Conservation (phyloP, 2,329 filamentous ascomycete species). For the Clonostachys chloroleuca region DNA sequence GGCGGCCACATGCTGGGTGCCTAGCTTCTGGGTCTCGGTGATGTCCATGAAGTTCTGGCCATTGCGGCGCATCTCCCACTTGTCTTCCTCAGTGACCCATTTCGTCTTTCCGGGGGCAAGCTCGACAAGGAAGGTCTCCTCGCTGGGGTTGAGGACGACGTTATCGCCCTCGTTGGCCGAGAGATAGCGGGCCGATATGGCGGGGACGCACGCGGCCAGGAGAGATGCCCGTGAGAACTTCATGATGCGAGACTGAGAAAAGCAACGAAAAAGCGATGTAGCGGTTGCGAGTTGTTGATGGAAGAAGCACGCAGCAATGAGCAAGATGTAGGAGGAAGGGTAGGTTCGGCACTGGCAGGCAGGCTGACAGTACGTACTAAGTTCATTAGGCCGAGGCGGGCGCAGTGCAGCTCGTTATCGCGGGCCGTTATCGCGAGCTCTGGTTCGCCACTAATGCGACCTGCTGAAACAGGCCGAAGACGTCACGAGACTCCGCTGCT, state of each 20-base stretch:
- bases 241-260: slow-evolving; percentile 27
- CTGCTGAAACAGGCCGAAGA: no score
- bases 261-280: not conserved
- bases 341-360: no score
- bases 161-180: slow-evolving; percentile 45
- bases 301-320: not conserved
- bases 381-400: no score
- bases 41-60: slow-evolving; percentile 94
- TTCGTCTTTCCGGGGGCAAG: slow-evolving; percentile 74
- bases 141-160: slow-evolving; percentile 37
- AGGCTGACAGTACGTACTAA: no score
- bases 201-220: slow-evolving; percentile 50
- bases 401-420: no score
- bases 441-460: no score
- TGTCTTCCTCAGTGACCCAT: slow-evolving; percentile 93
- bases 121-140: slow-evolving; percentile 66
- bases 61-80: slow-evolving; percentile 84
- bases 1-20: slow-evolving; percentile 32
- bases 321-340: no score
- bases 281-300: not conserved
- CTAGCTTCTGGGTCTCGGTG: slow-evolving; percentile 64
- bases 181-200: slow-evolving; percentile 51
- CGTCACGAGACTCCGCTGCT: no score
- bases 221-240: slow-evolving; percentile 48
- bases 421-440: no score